Percentiles rank a stretch among this genome's conserved stretches.
These are phyloP conservation scores for Ganoderma leucocontextum DNA, from an alignment of 1,284 basidiomycete genomes.

Conservation along the genomic window DNA sequence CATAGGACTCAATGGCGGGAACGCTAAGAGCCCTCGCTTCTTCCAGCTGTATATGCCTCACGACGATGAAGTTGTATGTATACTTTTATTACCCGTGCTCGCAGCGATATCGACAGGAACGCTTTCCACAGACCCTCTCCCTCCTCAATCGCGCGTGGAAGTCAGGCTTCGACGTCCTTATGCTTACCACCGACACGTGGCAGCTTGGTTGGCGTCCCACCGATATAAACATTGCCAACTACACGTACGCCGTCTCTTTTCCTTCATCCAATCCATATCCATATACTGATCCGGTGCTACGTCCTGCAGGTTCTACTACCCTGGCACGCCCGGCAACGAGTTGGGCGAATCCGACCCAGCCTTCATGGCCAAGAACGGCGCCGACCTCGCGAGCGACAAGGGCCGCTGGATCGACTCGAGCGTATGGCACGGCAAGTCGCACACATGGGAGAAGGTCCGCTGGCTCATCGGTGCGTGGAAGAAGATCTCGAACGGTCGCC, in stretches of 20 bases:
- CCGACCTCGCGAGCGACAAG: slow-evolving; percentile 53
- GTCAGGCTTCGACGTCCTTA: slow-evolving; percentile 58
- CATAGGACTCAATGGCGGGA: slow-evolving; percentile 45
- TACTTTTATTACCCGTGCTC: background rate
- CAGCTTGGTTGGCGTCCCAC: slow-evolving; percentile 67
- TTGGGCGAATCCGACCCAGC: slow-evolving; percentile 61
- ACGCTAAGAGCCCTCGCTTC: slow-evolving; percentile 55
- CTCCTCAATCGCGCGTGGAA: slow-evolving; percentile 58
- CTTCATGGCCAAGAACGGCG: slow-evolving; percentile 58
- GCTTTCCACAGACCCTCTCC: slow-evolving; percentile 47
- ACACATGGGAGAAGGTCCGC: slow-evolving; percentile 62
- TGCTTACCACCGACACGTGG: slow-evolving; percentile 69
- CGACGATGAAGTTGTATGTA: slow-evolving; percentile 55
- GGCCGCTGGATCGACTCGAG: slow-evolving; percentile 62
- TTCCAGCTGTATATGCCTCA: slow-evolving; percentile 72
- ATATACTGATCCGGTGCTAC: background rate
- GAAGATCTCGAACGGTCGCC: slow-evolving; percentile 57
- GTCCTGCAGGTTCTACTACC: slow-evolving; percentile 50
- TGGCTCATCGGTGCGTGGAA: slow-evolving; percentile 55
- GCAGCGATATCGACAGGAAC: background rate
- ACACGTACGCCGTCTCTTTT: slow-evolving; percentile 43
- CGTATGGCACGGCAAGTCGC: slow-evolving; percentile 67
- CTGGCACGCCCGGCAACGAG: slow-evolving; percentile 52
- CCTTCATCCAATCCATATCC: background rate
- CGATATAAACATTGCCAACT: slow-evolving; percentile 62